A percentile compares a stretch with the other conserved stretches of the same genome.
These are phyloP conservation scores for Entomophthora muscae DNA, from an alignment of 371 early-diverging fungal genomes.

Conservation along the genomic window DNA sequence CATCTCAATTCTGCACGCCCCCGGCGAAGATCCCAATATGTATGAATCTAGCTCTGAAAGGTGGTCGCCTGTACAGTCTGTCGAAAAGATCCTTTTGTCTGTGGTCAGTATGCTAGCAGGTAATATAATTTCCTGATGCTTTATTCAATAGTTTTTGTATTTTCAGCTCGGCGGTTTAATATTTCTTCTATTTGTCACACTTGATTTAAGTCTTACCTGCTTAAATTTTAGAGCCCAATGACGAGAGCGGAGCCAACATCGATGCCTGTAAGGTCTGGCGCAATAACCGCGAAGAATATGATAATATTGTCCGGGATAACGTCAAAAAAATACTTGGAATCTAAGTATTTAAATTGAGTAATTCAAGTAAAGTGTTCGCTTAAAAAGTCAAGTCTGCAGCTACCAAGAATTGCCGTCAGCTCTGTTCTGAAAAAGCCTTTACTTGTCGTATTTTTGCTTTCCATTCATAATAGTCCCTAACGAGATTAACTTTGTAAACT, in stretches of 20 bases:
- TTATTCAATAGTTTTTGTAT: not conserved
- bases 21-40: slow-evolving; percentile 95
- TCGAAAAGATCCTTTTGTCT: slow-evolving; percentile 90
- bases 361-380: not conserved
- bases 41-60: slow-evolving; percentile 85
- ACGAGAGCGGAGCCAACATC: slow-evolving; percentile 94
- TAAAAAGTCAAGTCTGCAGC: no score
- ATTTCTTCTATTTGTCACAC: no score
- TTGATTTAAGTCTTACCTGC: no score
- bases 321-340: slow-evolving; percentile 52
- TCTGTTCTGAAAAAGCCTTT: no score
- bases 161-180: no score
- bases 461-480: no score
- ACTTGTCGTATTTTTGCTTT: no score
- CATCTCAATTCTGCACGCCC: slow-evolving; percentile 97
- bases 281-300: slow-evolving; percentile 59
- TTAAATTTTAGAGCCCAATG: slow-evolving; percentile 97
- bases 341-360: slow-evolving; percentile 9
- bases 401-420: no score
- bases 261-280: slow-evolving; percentile 96
- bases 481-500: no score
- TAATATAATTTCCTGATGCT: slow-evolving; percentile 13
- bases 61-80: slow-evolving; percentile 94
- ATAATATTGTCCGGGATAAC: slow-evolving; percentile 57
- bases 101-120: slow-evolving; percentile 88